These are phyloP conservation scores for Dujonia santamariae DNA, from an alignment of 1,139 yeast genomes.

Conservation along the genomic window DNA sequence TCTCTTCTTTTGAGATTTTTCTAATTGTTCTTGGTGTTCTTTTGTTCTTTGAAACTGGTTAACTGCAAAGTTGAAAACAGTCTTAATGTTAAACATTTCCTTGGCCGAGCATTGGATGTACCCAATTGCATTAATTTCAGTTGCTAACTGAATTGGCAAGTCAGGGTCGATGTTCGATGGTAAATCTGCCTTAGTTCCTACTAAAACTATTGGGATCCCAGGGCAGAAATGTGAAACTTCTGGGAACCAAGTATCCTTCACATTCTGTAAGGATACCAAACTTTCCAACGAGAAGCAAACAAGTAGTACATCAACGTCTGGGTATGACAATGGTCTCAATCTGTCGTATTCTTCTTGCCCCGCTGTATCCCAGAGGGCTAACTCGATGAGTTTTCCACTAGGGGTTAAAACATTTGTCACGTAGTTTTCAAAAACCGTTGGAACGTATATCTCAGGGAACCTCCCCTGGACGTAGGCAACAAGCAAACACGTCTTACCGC, in stretches of 20 bases:
- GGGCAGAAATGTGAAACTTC: conserved; percentile 85
- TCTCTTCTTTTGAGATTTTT: conserved; percentile 31
- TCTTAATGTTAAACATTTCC: conserved; percentile 59
- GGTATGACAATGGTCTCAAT: conserved; percentile 77
- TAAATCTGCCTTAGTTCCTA: conserved; percentile 78
- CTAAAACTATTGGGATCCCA: conserved; percentile 68
- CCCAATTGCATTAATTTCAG: conserved; percentile 68
- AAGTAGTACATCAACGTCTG: conserved; percentile 73
- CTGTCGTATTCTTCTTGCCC: conserved; percentile 93
- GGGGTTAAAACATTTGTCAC: conserved; percentile 63
- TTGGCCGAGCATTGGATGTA: conserved; percentile 82
- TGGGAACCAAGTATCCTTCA: conserved; percentile 81
- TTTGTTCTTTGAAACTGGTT: conserved; percentile 33
- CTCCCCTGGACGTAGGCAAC: conserved; percentile 78
- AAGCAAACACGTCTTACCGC: conserved; percentile 87
- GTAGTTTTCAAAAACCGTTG: conserved; percentile 86
- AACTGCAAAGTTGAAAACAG: conserved; percentile 60
- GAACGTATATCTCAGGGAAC: conserved; percentile 79
- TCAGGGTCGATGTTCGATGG: conserved; percentile 42
- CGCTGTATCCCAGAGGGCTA: conserved; percentile 91
- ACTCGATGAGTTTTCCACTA: conserved; percentile 50
- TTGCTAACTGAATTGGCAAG: conserved; percentile 55
- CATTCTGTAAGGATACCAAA: conserved; percentile 64
- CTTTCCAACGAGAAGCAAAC: conserved; percentile 75
- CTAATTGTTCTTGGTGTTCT: conserved; percentile 38